Evolutionary conservation across 306 rosid genomes (phyloP), one percentile per base, ranked within the genome.

Genomic region (Ammopiptanthus mongolicus): DNA sequence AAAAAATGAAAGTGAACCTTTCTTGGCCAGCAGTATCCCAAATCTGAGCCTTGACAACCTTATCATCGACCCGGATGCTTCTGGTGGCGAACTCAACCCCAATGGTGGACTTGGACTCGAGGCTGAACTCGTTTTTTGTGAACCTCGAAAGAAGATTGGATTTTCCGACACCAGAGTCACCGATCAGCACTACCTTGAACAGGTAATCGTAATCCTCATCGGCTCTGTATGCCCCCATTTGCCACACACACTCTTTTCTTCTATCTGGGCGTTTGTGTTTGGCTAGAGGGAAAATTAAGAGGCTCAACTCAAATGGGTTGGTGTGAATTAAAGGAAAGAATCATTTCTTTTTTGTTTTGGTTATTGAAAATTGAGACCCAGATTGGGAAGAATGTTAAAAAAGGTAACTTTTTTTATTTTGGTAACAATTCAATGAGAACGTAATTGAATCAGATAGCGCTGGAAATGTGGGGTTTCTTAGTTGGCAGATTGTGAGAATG

Each of bases 1-100:
- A 59, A 18, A 12, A 15, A 64, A 6, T 4, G 64, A 71, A 77
- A 51, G 58, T 48, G 39, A 72, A 89, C 96, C 96, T 89, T 81
- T 91, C 96, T 79, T 91, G 97, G 58, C 97, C 97, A 23, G 97
- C 97, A 36, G 97, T 91, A 69, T 91, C 97, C 97, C 97, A 91
- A 89, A 91, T 88, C 89, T 91, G 96, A 78, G 97, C 97, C 87
- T 91, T 91, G 80, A 88, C 87, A 48, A 91, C 91, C 90, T 91
- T 91, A 7, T 91, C 90, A 63, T 91, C 93, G 3, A 91, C 91
- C 18, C 75, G 85, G 74, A 92, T 88, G 85, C 97, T 91, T 87
- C 96, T 83, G 71, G 97, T 89, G 33, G 97, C 93, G 48, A 92
- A 92, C 84, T 92, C 96, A 57, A 91, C 97, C 23, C 97, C 96